Evolutionary conservation across 306 rosid species (phyloP), one percentile per base, ranked within the genome.

Genomic region (Carpinus fangiana): DNA sequence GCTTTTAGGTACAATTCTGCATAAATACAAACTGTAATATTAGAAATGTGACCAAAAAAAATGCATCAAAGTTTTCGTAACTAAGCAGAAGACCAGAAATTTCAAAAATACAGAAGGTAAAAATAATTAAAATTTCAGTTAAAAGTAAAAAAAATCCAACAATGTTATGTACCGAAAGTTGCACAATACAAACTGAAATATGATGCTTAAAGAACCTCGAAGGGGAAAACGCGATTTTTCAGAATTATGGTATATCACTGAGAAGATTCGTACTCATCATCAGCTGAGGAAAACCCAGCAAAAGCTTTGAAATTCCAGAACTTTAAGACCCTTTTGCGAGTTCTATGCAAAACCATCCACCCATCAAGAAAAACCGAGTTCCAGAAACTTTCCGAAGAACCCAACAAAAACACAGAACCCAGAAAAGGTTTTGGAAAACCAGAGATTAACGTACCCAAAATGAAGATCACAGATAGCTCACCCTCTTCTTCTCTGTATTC

Each of bases 401-500:
- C 80, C 20, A 48, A 48, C 77, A 73, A 47, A 23, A 67, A 55
- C 74, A 62, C 1, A 62, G 12, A 46, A 76, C 38, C 60, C 70
- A 66, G 46, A 76, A 9, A 79, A 31, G 66, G 67, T 71, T 31
- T 76, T 36, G 56, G 62, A 66, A 72, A 31, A 71, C 38, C 46
- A 41, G 5, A 54, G 21, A 77, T 78, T 67, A 61, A 68, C 47
- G 68, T 54, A 26, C 64, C 67, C 26, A 66, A 38, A 28, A 68
- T 54, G 84, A 82, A 83, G 81, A 79, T 70, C 82, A 54, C 64
- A 76, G 21, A 50, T 46, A 86, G 83, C 79, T 83, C 72, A 89
- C 84, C 85, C 38, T 68, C 82, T 79, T 75, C 60, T 79, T 66
- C 72, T 51, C 82, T 50, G 74, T 68, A 76, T 48, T 36, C 74